Base-by-base conservation (phyloP, 768 basidiomycete genomes). In the Leccinum obscurum region DNA sequence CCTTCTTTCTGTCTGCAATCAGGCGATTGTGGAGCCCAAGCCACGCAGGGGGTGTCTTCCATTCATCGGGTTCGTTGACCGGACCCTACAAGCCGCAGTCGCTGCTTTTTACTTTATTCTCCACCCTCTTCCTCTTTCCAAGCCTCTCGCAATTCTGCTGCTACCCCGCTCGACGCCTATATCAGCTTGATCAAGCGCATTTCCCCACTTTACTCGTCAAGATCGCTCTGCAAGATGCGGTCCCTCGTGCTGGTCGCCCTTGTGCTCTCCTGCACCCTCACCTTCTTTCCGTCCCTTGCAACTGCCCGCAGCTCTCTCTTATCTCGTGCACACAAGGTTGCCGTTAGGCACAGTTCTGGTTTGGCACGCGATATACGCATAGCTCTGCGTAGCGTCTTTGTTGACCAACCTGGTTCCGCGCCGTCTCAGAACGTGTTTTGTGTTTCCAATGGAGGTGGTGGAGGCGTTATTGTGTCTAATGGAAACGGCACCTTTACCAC, bases 331-430 rank as follows among this genome's bases (percentile, higher is more conserved):
- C 88, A 88, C 68, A 77, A 76, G 30, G 76, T 78, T 59, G 87
- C 88, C 32, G 70, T 81, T 49, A 80, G 77, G 58, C 83, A 83
- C 58, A 90, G 87, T 46, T 80, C 82, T 52, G 80, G 73, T 57
- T 77, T 92, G 30, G 87, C 89, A 17, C 80, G 80, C 57, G 90
- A 92, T 71, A 78, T 92, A 58, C 86, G 89, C 30, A 67, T 85
- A 35, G 87, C 86, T 13, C 85, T 92, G 67, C 75, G 80, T 22
- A 78, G 81, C 24, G 74, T 87, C 26, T 76, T 87, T 11, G 74
- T 80, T 32, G 70, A 80, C 14, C 78, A 83, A 56, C 77, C 75
- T 8, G 70, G 64, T 51, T 59, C 68, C 35, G 61, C 60, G 6
- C 67, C 70, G 24, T 57, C 67, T n/a, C 70, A 70, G 52, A 70